Base-by-base conservation (phyloP, 805 yeast genomes). In the Blastobotrys chiropterorum region DNA sequence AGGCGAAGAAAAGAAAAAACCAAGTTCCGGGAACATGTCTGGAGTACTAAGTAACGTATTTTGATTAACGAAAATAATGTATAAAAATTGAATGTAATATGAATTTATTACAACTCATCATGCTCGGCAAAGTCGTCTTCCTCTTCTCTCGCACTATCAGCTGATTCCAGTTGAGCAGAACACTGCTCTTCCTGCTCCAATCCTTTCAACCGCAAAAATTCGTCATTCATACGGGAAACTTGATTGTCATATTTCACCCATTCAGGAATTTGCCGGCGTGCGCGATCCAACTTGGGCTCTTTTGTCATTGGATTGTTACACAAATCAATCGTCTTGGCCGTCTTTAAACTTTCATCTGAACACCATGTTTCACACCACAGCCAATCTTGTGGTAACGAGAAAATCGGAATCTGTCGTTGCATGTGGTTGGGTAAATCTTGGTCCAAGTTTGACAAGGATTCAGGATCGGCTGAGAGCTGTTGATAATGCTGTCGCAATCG, bases 321-420 rank as follows among this genome's bases (percentile, higher is more conserved):
- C 55, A 88, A 69, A 61, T 88, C 96, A 55, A 88, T 85, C 8
- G 90, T 85, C 64, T 82, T 85, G 2, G 96, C 96, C 0, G 70
- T 69, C 50, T 64, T 65, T 53, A 84, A 68, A 34, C 79, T 70
- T 47, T 76, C 84, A 56, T 82, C 86, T 30, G 82, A 74, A 66
- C 96, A 86, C 96, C 96, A 88, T 0, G 96, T 88, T 62, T 88
- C 96, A 68, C 95, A 89, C 96, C 96, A 89, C 39, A 87, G 70
- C 95, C 95, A 88, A 44, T 86, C 90, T 58, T 83, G 83, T 2
- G 89, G 86, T 44, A 88, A 71, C 6, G 94, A 83, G 61, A 72
- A 78, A 16, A 89, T 89, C 47, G 83, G 84, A 30, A 92, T 67
- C 26, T 68, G 66, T 19, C 72, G 60, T 67, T 94, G 98, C 59